Base-by-base conservation (phyloP, 164 flowering plant species). In the Piper betle region DNA sequence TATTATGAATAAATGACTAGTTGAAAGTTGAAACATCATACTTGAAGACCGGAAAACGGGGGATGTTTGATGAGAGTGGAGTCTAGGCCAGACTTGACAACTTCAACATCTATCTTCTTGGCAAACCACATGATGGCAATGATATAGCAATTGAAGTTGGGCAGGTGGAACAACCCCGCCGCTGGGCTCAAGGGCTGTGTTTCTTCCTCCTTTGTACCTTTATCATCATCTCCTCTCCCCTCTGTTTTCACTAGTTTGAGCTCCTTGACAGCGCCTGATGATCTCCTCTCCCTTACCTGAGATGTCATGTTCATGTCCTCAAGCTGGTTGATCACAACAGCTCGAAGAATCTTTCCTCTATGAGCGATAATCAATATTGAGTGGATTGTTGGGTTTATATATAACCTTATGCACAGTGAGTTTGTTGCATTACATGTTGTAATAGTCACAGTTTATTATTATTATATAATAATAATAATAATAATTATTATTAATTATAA, bases 11-110 rank as follows among this genome's bases (percentile, higher is more conserved):
- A 37, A n/a, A 59, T 37, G n/a, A n/a, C 10, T 13, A 9, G 54
- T 3, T n/a, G 37, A 50, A 54, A 19, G 17, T 5, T n/a, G n/a
- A n/a, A n/a, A n/a, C 68, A n/a, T n/a, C n/a, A n/a, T n/a, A 81
- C 88, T 73, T 62, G 78, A 50, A 78, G 53, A 39, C 83, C 79
- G 6, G 77, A 77, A 80, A 83, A 83, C 15, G 82, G 79, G 57
- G 80, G 85, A 39, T 75, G 75, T 37, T 60, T 60, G 38, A 66
- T 55, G 42, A 78, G 57, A 40, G 80, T 75, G 46, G 41, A 55
- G 3, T 37, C 60, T 17, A 81, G 58, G 11, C 69, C 68, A 9
- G 66, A 48, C 57, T 70, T 79, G 5, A 68, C 8, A 39, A 66
- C 60, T 0, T 72, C 64, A 3, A 71, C 61, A 48, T 73, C 33